phyloP scores from a whole-genome alignment of 2,329 filamentous ascomycete genomes.

The Scedosporium aurantiacum region DNA sequence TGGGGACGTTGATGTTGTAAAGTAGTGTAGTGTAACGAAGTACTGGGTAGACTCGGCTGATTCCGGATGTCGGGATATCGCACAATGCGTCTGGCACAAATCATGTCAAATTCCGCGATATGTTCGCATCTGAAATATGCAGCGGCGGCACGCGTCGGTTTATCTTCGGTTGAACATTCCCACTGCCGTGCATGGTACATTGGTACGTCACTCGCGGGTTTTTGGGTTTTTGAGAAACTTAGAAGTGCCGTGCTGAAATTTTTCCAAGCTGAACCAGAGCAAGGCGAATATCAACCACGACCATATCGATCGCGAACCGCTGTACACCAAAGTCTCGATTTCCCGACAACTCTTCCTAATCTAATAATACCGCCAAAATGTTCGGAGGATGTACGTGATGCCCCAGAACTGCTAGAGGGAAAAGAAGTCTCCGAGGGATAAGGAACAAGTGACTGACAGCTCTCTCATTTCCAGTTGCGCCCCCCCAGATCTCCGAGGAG shows the following conservation, averaged over 20 bases:
- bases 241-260: not conserved
- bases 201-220: not conserved
- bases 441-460: not conserved
- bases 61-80: not conserved
- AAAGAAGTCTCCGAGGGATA: constrained; percentile 9
- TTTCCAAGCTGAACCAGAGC: not conserved
- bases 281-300: constrained; percentile 1
- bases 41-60: not conserved
- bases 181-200: not conserved
- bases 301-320: not conserved
- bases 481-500: constrained; percentile 57
- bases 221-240: not conserved
- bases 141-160: not conserved
- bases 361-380: constrained; percentile 27
- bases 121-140: not conserved
- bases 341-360: not conserved
- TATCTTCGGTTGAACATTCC: not conserved
- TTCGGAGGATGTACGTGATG: constrained; percentile 49
- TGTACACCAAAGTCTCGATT: not conserved
- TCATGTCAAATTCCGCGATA: not conserved
- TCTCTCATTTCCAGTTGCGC: constrained; percentile 36
- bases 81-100: not conserved
- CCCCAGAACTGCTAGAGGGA: not conserved
- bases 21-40: too few species aligned
- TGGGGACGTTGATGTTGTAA: too few species aligned